Conservation (phyloP, 164 flowering plant species). For the Taxillus chinensis region DNA sequence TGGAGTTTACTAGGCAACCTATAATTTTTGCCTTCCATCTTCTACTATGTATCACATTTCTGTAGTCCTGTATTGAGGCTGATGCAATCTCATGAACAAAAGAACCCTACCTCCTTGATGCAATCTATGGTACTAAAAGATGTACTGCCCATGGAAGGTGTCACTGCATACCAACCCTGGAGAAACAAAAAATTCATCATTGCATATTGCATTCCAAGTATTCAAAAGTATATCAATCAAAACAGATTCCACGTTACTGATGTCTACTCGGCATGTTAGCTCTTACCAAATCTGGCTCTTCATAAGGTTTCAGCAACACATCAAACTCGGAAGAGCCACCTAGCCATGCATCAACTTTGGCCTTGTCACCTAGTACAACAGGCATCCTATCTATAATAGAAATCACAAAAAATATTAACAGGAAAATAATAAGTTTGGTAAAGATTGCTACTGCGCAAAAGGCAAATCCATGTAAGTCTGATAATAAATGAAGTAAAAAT, state of each 20-base stretch:
- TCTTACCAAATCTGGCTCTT: constrained; percentile 60
- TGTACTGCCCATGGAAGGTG: constrained; percentile 69
- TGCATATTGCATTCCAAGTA: neutral
- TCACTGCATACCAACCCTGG: constrained; percentile 87
- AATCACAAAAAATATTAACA: neutral
- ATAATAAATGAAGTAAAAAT: too few relatives aligned
- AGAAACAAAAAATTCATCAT: neutral
- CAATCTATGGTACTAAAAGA: constrained; percentile 87
- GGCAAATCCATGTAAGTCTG: too few relatives aligned
- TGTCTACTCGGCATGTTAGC: neutral
- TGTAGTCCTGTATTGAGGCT: too few relatives aligned
- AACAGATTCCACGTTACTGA: neutral
- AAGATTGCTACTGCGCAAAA: neutral
- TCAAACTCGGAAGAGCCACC: constrained; percentile 42
- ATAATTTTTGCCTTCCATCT: too few relatives aligned
- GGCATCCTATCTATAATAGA: constrained; percentile 77
- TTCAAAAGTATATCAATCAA: neutral
- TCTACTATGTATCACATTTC: too few relatives aligned
- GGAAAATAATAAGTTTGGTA: neutral
- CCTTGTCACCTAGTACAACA: constrained; percentile 70
- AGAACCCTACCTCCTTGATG: constrained; percentile 52
- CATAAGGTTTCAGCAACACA: constrained; percentile 69
- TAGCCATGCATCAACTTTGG: constrained; percentile 58
- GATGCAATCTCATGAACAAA: too few relatives aligned
- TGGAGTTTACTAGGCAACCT: too few relatives aligned